Base-by-base conservation (phyloP, 1,284 basidiomycete species). In the Ceratobasidium sp. region DNA sequence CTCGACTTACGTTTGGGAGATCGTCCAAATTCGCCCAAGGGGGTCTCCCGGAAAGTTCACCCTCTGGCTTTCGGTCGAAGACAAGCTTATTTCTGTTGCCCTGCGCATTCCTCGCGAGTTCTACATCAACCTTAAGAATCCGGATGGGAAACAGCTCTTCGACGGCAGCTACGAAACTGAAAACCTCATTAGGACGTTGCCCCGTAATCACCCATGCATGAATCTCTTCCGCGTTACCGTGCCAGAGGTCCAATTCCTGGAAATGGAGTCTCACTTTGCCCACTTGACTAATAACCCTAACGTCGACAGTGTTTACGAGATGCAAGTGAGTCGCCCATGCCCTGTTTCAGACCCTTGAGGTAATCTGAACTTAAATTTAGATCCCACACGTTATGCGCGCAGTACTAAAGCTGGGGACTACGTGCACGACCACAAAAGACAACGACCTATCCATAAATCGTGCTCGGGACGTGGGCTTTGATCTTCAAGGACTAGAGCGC, bases 251-350 rank as follows among this genome's bases (percentile, higher is more conserved):
- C 79, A 89, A 15, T 99, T 90, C 77, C 83, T 91, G 35, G 88
- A 93, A 49, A 92, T 91, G 31, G 91, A 94, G 74, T 89, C 92
- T 68, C 92, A 97, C 77, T 98, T 98, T 76, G 90, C 94, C 35
- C 89, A 93, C 75, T 83, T 99, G 64, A 92, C 89, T 72, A 98
- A 97, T 77, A 93, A 96, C 75, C 93, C 96, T 0, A 95, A 94
- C 76, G 93, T 98, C 7, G 95, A 98, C 74, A 95, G 94, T 1
- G 92, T 98, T 1, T 99, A 91, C 76, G 97, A 99, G 80, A 84
- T 91, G 42, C 94, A 98, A 83, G 92, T 92, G 73, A 69, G 72
- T 79, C 69, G 25, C 6, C 60, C 57, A 15, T 15, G 8, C 6
- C 55, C 47, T 29, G 56, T n/a, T 57, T 60, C 15, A 15, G 20